These are phyloP conservation scores for Neonectria neomacrospora DNA, from an alignment of 2,329 filamentous ascomycete species.

Conservation along the genomic window DNA sequence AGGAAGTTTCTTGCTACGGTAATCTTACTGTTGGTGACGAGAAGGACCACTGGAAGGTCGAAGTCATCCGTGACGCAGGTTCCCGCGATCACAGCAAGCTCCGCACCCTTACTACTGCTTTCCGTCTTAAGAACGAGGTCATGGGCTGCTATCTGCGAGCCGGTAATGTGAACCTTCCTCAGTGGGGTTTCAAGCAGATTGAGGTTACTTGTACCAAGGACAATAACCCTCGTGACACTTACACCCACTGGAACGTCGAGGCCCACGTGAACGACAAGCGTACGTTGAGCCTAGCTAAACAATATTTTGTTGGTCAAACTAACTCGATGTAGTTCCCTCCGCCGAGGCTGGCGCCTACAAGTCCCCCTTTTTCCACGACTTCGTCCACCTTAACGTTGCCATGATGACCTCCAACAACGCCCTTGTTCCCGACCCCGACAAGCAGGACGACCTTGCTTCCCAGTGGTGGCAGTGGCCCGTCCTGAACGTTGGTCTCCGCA, in stretches of 20 bases:
- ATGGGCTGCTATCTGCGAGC: slow-evolving; percentile 95
- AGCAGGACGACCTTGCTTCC: slow-evolving; percentile 97
- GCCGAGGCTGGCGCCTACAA: slow-evolving; percentile 92
- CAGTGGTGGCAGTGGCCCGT: slow-evolving; percentile 99
- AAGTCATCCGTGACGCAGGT: slow-evolving; percentile 90
- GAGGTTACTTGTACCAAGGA: slow-evolving; percentile 95
- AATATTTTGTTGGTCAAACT: slow-evolving; percentile 5
- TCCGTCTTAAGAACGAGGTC: slow-evolving; percentile 84
- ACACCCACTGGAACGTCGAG: slow-evolving; percentile 99
- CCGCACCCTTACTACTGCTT: slow-evolving; percentile 91
- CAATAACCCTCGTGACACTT: slow-evolving; percentile 91
- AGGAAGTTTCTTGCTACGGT: slow-evolving; percentile 95
- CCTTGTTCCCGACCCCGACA: slow-evolving; percentile 95
- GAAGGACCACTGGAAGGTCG: slow-evolving; percentile 96
- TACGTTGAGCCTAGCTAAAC: slow-evolving; percentile 60
- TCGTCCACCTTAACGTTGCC: slow-evolving; percentile 96
- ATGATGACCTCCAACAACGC: slow-evolving; percentile 99
- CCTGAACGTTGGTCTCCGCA: slow-evolving; percentile 92
- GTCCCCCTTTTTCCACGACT: slow-evolving; percentile 97
- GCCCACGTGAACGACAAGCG: slow-evolving; percentile 92
- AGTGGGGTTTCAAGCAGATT: slow-evolving; percentile 99
- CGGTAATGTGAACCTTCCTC: slow-evolving; percentile 94
- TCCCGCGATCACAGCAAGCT: slow-evolving; percentile 86
- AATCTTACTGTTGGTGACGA: slow-evolving; percentile 95
- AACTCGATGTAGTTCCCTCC: slow-evolving; percentile 74